Conservation (phyloP, 2,329 filamentous ascomycete genomes). For the Cytospora mali region DNA sequence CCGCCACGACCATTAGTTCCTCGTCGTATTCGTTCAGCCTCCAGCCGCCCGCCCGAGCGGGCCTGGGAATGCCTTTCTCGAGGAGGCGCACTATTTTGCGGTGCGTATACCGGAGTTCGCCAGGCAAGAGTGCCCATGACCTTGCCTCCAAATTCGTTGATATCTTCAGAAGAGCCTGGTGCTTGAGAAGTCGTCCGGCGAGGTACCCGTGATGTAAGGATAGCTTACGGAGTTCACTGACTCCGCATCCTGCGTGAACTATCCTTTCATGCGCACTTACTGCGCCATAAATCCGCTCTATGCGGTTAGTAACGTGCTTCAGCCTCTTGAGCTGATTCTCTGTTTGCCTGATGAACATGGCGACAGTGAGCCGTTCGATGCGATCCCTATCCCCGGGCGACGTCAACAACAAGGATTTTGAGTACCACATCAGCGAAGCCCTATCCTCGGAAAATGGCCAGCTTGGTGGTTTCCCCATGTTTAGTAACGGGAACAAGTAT, state of each 20-base stretch:
- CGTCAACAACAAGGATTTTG: slow-evolving; percentile 7
- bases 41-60: slow-evolving; percentile 7
- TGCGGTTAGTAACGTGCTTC: background rate
- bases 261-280: background rate
- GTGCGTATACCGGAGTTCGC: background rate
- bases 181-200: slow-evolving; percentile 21
- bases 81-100: background rate
- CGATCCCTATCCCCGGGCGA: slow-evolving; percentile 2
- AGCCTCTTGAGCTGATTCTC: slow-evolving; percentile 21
- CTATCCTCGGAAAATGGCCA: slow-evolving; percentile 25
- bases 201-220: slow-evolving; percentile 5
- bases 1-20: slow-evolving; percentile 4
- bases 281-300: background rate
- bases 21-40: background rate
- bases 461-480: slow-evolving; percentile 24
- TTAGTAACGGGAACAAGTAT: slow-evolving; percentile 27
- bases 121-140: slow-evolving; percentile 19
- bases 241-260: background rate
- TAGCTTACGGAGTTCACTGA: background rate
- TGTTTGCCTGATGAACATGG: slow-evolving; percentile 26
- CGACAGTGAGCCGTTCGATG: slow-evolving; percentile 19
- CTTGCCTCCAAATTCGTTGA: slow-evolving; percentile 8
- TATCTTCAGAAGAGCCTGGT: slow-evolving; percentile 23
- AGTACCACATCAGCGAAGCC: slow-evolving; percentile 17
- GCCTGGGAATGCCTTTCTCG: slow-evolving; percentile 5